These are phyloP conservation scores for Microcera coccophila DNA, from an alignment of 2,329 filamentous ascomycete species.

Conservation along the genomic window DNA sequence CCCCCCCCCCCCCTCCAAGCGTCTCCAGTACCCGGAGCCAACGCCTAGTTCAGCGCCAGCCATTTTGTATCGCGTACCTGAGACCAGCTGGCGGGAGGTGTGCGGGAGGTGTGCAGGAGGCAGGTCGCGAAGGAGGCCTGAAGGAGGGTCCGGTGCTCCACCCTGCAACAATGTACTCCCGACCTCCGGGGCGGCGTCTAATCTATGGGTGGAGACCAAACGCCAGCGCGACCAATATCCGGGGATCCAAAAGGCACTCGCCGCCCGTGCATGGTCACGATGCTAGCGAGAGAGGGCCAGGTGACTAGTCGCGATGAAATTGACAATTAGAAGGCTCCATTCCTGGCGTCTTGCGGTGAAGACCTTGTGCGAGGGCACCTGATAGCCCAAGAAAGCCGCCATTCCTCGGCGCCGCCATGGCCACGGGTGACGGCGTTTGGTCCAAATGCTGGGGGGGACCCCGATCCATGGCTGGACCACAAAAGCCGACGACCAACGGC, in stretches of 20 bases:
- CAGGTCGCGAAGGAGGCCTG: too few species aligned
- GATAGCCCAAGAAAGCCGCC: not conserved
- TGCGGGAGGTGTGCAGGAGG: too few species aligned
- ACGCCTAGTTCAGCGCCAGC: conserved; percentile 22
- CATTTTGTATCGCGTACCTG: conserved; percentile 24
- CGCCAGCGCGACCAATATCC: not conserved
- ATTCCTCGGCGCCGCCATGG: not conserved
- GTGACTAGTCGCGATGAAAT: conserved; percentile 12
- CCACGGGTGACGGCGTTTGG: not conserved
- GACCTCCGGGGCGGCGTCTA: conserved; percentile 8
- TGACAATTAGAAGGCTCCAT: conserved; percentile 2
- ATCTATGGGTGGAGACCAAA: not conserved
- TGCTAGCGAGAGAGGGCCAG: conserved; percentile 15
- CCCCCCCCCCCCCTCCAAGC: not conserved
- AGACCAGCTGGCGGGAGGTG: too few species aligned
- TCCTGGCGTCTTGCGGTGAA: conserved; percentile 15
- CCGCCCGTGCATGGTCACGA: conserved; percentile 27
- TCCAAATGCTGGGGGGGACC: conserved; percentile 10
- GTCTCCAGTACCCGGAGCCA: conserved; percentile 9
- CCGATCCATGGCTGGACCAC: conserved; percentile 13
- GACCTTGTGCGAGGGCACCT: not conserved
- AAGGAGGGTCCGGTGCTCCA: conserved; percentile 2
- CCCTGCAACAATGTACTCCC: conserved; percentile 8
- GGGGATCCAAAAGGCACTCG: not conserved
- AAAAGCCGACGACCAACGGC: conserved; percentile 25